Evolutionary conservation across 768 basidiomycete genomes (phyloP).

Genomic region (Zangia roseola): DNA sequence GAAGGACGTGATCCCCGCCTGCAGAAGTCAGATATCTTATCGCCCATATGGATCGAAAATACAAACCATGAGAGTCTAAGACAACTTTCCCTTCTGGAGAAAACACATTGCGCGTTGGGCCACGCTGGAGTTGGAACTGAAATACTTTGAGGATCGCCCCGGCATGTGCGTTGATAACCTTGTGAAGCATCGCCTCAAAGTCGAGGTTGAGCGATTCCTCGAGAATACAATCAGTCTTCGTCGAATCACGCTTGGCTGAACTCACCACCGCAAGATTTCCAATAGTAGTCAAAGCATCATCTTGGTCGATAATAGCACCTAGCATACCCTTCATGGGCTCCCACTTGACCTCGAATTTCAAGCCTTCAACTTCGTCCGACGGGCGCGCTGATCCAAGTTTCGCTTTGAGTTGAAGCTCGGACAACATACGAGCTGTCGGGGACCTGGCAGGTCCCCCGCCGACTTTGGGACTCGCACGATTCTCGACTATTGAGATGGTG

Average conservation of each 20-base stretch:
- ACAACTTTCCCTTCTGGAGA: constrained; percentile 58
- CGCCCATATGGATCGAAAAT: neutral
- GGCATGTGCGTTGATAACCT: constrained; percentile 65
- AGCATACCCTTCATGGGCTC: constrained; percentile 68
- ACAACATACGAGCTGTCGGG: constrained; percentile 52
- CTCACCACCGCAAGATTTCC: constrained; percentile 58
- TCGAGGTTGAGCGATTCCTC: constrained; percentile 71
- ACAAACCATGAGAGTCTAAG: constrained; percentile 55
- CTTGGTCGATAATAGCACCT: constrained; percentile 53
- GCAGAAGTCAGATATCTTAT: neutral
- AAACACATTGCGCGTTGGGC: constrained; percentile 55
- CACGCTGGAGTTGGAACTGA: constrained; percentile 52
- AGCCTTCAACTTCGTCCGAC: constrained; percentile 74
- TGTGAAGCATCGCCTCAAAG: constrained; percentile 65
- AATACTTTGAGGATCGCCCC: constrained; percentile 58
- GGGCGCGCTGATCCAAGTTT: constrained; percentile 55
- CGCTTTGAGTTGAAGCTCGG: constrained; percentile 60
- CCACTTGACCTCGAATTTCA: constrained; percentile 74
- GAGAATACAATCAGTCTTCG: neutral
- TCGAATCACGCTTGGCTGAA: constrained; percentile 2
- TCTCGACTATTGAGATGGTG: constrained; percentile 67
- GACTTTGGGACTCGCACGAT: constrained; percentile 37
- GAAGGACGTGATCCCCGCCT: constrained; percentile 61
- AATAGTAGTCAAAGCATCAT: constrained; percentile 42
- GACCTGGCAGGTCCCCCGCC: constrained; percentile 51